Evolutionary conservation across 805 yeast genomes (phyloP).

Genomic region (Priceomyces fermenticarens): DNA sequence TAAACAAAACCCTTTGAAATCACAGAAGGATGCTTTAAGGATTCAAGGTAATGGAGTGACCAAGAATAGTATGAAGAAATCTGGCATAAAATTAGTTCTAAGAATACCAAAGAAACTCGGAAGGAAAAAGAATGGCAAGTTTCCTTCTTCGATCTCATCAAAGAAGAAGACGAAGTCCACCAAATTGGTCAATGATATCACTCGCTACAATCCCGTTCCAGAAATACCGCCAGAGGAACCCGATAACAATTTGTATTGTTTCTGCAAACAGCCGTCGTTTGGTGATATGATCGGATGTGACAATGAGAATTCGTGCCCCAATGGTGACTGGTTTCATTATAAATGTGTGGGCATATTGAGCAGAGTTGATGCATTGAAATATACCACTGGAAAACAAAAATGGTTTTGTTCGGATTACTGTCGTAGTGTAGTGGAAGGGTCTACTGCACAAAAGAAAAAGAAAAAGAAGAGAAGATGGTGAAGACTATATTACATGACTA

Average conservation of each 20-base stretch:
- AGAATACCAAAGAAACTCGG: slow-evolving; percentile 4
- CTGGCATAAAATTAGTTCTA: slow-evolving; percentile 9
- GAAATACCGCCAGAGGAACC: slow-evolving; percentile 8
- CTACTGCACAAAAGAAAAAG: slow-evolving; percentile 10
- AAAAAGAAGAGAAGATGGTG: slow-evolving; percentile 12
- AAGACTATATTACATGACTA: slow-evolving; percentile 1
- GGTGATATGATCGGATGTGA: slow-evolving; percentile 98
- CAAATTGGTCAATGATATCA: slow-evolving; percentile 3
- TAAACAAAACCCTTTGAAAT: slow-evolving; percentile 28
- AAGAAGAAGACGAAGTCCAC: slow-evolving; percentile 9
- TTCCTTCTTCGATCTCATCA: too few species aligned
- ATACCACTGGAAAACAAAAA: slow-evolving; percentile 28
- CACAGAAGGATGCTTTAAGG: slow-evolving; percentile 34
- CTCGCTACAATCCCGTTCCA: too few species aligned
- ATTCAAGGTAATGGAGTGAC: slow-evolving; percentile 18
- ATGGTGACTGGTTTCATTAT: slow-evolving; percentile 47
- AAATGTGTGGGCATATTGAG: slow-evolving; percentile 41
- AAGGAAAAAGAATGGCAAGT: background rate
- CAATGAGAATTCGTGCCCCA: slow-evolving; percentile 44
- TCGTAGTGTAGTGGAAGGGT: slow-evolving; percentile 13
- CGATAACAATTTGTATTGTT: slow-evolving; percentile 58
- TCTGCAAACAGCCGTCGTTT: slow-evolving; percentile 89
- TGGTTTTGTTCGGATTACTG: slow-evolving; percentile 42
- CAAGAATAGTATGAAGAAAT: slow-evolving; percentile 1
- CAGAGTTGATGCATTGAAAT: slow-evolving; percentile 35